A percentile compares a stretch with the other conserved stretches of the same genome.
Conservation (phyloP, 805 yeast genomes). For the Yamadazyma scolyti region DNA sequence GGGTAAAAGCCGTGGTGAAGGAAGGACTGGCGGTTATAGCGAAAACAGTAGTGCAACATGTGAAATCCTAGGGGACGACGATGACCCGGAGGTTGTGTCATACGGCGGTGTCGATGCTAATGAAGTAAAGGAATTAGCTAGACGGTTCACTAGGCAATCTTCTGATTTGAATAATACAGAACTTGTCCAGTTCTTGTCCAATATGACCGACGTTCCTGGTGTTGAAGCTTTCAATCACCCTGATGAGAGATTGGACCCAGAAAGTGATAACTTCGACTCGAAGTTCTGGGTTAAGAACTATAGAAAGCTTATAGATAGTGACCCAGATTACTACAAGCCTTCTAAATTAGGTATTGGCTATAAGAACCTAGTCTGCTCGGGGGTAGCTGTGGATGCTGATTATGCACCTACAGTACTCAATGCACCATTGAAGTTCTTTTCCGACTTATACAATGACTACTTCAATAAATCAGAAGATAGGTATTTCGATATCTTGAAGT, state of each 20-base stretch:
- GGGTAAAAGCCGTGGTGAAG: no score
- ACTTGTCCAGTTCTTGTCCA: conserved; percentile 40
- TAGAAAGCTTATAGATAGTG: conserved; percentile 44
- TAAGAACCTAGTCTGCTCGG: conserved; percentile 51
- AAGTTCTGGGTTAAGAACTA: conserved; percentile 62
- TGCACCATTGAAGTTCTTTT: conserved; percentile 20
- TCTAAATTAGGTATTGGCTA: conserved; percentile 53
- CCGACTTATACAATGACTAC: conserved; percentile 4
- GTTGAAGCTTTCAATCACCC: conserved; percentile 24
- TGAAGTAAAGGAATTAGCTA: conserved; percentile 33
- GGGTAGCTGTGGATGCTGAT: conserved; percentile 61
- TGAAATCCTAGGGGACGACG: no score
- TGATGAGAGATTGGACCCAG: conserved; percentile 50
- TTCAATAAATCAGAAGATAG: conserved; percentile 8
- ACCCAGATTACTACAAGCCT: conserved; percentile 58
- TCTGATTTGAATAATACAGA: conserved; percentile 26
- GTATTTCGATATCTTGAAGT: conserved; percentile 23
- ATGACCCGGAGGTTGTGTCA: no score
- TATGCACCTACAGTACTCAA: conserved; percentile 56
- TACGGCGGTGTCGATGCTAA: conserved; percentile 51
- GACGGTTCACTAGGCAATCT: conserved; percentile 15
- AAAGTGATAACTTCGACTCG: conserved; percentile 48
- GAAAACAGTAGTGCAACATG: no score
- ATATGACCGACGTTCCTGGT: conserved; percentile 44
- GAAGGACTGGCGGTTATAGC: no score